These are phyloP conservation scores for Colletotrichum sp. DNA, from an alignment of 2,329 filamentous ascomycete species.

Conservation along the genomic window DNA sequence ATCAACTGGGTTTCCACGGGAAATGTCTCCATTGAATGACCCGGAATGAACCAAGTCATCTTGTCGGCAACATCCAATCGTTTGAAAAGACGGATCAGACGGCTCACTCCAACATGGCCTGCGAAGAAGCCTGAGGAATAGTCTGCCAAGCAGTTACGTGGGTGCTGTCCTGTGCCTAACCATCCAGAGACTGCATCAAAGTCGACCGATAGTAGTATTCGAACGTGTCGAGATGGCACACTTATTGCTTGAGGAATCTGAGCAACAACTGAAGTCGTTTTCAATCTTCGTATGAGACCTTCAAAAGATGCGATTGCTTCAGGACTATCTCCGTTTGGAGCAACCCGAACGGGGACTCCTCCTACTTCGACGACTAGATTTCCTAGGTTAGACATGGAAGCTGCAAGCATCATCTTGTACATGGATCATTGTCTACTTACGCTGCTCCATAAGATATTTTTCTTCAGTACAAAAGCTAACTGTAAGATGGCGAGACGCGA, in stretches of 20 bases:
- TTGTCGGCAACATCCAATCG: constrained; percentile 49
- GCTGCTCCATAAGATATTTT: not conserved
- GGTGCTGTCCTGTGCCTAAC: constrained; percentile 56
- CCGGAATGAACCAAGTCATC: constrained; percentile 58
- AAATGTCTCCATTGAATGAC: constrained; percentile 54
- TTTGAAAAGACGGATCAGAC: constrained; percentile 51
- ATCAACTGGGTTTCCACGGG: constrained; percentile 45
- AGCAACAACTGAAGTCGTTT: not conserved
- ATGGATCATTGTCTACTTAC: not conserved
- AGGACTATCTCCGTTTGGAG: not conserved
- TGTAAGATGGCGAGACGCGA: not conserved
- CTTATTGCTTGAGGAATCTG: not conserved
- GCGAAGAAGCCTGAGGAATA: constrained; percentile 55
- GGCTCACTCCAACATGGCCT: constrained; percentile 53
- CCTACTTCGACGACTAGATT: constrained; percentile 1
- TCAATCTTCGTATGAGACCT: not conserved
- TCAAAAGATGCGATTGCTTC: not conserved
- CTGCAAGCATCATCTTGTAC: not conserved
- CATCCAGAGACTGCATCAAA: constrained; percentile 60
- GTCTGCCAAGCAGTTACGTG: constrained; percentile 54
- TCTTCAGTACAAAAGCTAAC: not conserved
- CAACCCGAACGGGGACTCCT: not conserved
- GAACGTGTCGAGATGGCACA: constrained; percentile 23
- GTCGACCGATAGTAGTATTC: constrained; percentile 42
- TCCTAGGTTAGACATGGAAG: not conserved